A percentile compares a stretch with the other conserved stretches of the same genome.
These are phyloP conservation scores for Calonectria crousiana DNA, from an alignment of 2,329 filamentous ascomycete species.

Conservation along the genomic window DNA sequence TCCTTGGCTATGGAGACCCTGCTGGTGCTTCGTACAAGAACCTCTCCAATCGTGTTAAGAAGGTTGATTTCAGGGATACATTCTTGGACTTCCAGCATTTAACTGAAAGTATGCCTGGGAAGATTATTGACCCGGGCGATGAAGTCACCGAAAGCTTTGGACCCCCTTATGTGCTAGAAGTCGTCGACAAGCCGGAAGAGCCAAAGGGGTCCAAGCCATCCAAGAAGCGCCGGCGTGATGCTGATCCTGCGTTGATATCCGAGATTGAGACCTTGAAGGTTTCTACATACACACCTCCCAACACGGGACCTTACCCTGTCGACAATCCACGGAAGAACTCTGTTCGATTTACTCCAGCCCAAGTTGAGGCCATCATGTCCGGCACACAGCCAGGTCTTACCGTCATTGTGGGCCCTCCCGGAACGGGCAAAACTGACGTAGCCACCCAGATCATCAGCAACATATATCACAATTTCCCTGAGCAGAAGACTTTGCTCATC, in stretches of 20 bases:
- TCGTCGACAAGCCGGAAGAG: conserved; percentile 65
- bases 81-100: conserved; percentile 97
- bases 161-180: conserved; percentile 89
- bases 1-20: conserved; percentile 96
- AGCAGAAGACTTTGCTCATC: conserved; percentile 90
- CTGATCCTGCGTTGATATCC: conserved; percentile 73
- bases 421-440: conserved; percentile 99
- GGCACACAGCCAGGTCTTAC: conserved; percentile 95
- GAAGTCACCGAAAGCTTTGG: conserved; percentile 80
- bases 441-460: conserved; percentile 99
- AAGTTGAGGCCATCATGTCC: conserved; percentile 92
- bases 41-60: conserved; percentile 80
- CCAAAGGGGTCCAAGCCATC: conserved; percentile 69
- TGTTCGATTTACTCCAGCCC: conserved; percentile 90
- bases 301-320: conserved; percentile 88
- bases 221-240: conserved; percentile 89
- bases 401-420: conserved; percentile 92
- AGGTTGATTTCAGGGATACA: conserved; percentile 91
- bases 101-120: conserved; percentile 88
- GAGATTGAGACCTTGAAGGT: conserved; percentile 80
- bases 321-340: conserved; percentile 85
- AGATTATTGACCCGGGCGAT: conserved; percentile 83
- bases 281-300: conserved; percentile 89
- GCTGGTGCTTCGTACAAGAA: conserved; percentile 88
- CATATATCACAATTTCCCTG: conserved; percentile 97